Base-by-base conservation (phyloP, 2,329 filamentous ascomycete genomes). In the Zymoseptoria ardabiliae region DNA sequence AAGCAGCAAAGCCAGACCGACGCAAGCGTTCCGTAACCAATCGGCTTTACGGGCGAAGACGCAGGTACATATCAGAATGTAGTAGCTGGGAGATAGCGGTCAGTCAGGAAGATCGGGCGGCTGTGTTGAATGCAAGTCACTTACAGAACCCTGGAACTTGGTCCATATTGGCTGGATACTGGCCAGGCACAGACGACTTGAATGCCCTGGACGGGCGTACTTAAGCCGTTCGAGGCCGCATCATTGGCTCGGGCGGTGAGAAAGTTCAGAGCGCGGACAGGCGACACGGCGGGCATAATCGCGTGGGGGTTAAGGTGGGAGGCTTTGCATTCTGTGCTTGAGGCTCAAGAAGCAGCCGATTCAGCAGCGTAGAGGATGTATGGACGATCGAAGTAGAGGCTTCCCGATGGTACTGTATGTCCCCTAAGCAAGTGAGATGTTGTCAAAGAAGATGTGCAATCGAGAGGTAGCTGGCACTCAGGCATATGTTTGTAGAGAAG, bases 1-100 rank as follows among this genome's bases (percentile, higher is more conserved):
- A 50, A 88, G 77, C 41, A 87, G 75, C 64, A 86, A 74, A 4
- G 82, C 85, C 13, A 82, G 85, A 6, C 85, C 85, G 41, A 88
- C 72, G 68, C 83, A 86, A 10, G 85, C 82, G 64, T 82, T 83
- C 56, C 81, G 78, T 3, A 88, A 76, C 84, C 84, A 87, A 70
- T 83, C 80, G 25, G 75, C 73, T 64, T 83, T 85, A 54, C 84
- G 78, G n/a, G 82, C 84, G 53, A 88, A 71, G 3, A 88, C 78
- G 66, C 85, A 88, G 2, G 84, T 79, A 54, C 82, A 78, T 54
- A 88, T 80, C 1, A 88, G 79, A 50, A 82, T 77, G 68, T 89
- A 88, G 70, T 87, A 86, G 61, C 83, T 84, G 61, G 58, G 17
- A 62, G 25, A 56, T 19, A 41, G 21, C n/a, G 41, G 61, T 49